Evolutionary conservation across 306 rosid species (phyloP), one percentile per base, ranked within the genome.

Genomic region (Dryas alaskensis): DNA sequence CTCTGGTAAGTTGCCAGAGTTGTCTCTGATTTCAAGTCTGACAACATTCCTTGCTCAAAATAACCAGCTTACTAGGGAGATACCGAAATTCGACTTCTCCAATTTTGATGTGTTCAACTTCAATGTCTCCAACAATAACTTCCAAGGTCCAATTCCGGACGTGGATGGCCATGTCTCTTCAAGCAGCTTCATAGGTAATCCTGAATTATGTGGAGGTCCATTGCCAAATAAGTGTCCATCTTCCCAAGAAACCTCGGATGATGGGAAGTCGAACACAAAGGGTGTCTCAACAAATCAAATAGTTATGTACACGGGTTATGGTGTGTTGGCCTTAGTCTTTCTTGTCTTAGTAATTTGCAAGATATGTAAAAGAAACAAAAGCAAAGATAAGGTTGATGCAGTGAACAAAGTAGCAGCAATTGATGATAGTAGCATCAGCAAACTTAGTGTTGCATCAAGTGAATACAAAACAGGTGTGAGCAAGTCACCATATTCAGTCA

Each of bases 21-120:
- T 92, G 80, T 79, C 88, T 10, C 69, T 83, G 73, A 88, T 92
- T 81, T 88, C 89, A 74, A 89, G 93, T 22, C 85, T 92, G 60
- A 84, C 75, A 11, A 72, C 79, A 65, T 69, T 89, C 74, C 86
- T 83, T 3, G 93, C 92, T 55, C 90, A 92, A 37, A 76, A 88
- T 76, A 92, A 92, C 51, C 65, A 59, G 40, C 78, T 92, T 4
- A 73, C 65, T 9, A 95, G 95, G 75, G 64, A 37, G 37, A 79
- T 92, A 76, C 95, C 91, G 0, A 13, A 46, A 10, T 89, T 88
- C 12, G 82, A 86, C 60, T 87, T 88, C 88, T 86, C 86, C 75
- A 87, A 87, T 67, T 61, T 89, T 3, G 78, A 75, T 31, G 37
- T 31, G 37, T 31, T 31, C 14, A 27, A 8, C 4, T 89, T 92